Evolutionary conservation across 306 rosid species (phyloP).

Genomic region (Begonia masoniana): DNA sequence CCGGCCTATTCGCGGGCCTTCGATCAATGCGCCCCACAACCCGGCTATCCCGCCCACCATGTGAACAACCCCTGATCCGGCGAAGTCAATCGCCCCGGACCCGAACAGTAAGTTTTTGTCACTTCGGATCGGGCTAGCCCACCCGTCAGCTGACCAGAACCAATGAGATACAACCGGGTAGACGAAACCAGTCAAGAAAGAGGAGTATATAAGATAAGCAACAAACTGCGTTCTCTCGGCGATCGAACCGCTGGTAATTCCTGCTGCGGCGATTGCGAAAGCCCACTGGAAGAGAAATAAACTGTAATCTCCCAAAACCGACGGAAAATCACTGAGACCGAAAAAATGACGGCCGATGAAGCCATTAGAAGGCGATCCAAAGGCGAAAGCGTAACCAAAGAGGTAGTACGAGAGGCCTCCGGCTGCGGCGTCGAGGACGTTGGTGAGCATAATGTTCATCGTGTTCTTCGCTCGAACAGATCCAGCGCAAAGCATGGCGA

Average conservation of each 20-base stretch:
- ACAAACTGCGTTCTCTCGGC: constrained; percentile 73
- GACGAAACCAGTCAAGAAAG: constrained; percentile 60
- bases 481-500: constrained; percentile 89
- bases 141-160: constrained; percentile 63
- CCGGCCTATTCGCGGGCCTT: constrained; percentile 76
- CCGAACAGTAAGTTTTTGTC: constrained; percentile 20
- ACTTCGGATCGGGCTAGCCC: constrained; percentile 45
- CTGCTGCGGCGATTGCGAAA: constrained; percentile 69
- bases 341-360: constrained; percentile 72
- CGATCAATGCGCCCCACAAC: constrained; percentile 60
- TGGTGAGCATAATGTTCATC: constrained; percentile 94
- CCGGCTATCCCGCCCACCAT: constrained; percentile 85
- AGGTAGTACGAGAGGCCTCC: constrained; percentile 72
- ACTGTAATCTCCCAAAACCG: constrained; percentile 32
- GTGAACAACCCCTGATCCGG: constrained; percentile 65
- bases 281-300: constrained; percentile 87
- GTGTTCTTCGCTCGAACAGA: constrained; percentile 84
- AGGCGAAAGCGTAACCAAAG: constrained; percentile 76
- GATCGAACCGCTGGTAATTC: constrained; percentile 80
- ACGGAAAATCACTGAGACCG: constrained; percentile 34
- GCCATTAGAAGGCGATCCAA: constrained; percentile 57
- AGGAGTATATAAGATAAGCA: constrained; percentile 61
- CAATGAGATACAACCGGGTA: constrained; percentile 69
- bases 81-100: constrained; percentile 54
- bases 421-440: constrained; percentile 74